Percentiles rank a stretch among this genome's conserved stretches.
These are phyloP conservation scores for Pseudogymnoascus sp. DNA, from an alignment of 2,329 filamentous ascomycete species.

Conservation along the genomic window DNA sequence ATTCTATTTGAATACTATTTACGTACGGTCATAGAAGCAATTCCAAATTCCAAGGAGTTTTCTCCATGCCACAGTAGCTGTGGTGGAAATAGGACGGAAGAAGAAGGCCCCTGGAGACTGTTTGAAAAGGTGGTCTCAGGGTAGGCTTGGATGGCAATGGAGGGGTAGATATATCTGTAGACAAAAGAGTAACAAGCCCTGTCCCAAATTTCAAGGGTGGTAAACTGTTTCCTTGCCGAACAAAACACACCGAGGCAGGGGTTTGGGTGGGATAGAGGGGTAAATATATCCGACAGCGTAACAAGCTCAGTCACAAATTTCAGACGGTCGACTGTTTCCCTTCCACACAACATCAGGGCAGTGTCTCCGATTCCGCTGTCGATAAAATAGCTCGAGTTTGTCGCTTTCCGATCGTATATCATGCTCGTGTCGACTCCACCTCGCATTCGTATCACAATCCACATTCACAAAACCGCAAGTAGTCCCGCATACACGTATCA, in stretches of 20 bases:
- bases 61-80: not conserved
- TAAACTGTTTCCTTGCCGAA: not conserved
- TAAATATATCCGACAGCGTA: not conserved
- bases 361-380: not conserved
- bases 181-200: not conserved
- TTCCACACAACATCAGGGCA: not conserved
- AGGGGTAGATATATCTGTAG: not conserved
- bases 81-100: not conserved
- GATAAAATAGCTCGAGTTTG: not conserved
- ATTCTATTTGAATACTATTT: not conserved
- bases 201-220: not conserved
- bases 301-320: not conserved
- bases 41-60: not conserved
- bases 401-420: not conserved
- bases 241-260: not conserved
- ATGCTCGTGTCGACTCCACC: not conserved
- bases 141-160: not conserved
- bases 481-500: constrained; percentile 10
- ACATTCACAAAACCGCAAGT: not conserved
- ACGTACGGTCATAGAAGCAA: not conserved
- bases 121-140: not conserved
- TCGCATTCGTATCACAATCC: not conserved
- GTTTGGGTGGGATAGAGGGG: not conserved
- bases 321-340: not conserved
- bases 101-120: not conserved